Base-by-base conservation (phyloP, 495 filamentous ascomycete genomes). In the Neurospora tetrasperma region DNA sequence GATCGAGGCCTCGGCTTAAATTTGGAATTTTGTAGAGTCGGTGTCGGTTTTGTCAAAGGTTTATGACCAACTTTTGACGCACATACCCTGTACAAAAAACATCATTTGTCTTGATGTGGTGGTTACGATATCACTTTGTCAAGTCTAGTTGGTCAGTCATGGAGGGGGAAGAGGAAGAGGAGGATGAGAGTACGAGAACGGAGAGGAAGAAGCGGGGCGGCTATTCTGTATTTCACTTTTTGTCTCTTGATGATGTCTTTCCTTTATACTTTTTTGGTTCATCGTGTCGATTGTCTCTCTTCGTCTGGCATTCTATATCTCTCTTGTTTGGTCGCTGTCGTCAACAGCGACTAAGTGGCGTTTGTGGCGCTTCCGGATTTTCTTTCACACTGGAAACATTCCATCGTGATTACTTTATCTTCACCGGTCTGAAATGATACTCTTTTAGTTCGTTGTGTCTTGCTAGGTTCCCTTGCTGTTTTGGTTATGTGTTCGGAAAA, bases 321-420 rank as follows among this genome's bases (percentile, higher is more conserved):
- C 43, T 72, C 69, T 70, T 62, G 68, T 72, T 72, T 72, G 46
- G 74, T 73, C 74, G 66, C 71, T 59, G 74, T 76, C 75, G 73
- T 73, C 75, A 72, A 75, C 40, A 73, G 48, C 71, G 75, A 75
- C 74, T 70, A 75, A 75, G 76, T 75, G 78, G 78, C 78, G 78
- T 79, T 79, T 71, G 27, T 38, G 76, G 78, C 76, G 74, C 72
- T 27, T 73, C 68, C 68, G 74, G 74, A 74, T 66, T 35, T 62
- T 10, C 2, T 31, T 27, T 66, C 35, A 78, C 69, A 73, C 71
- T 75, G 75, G 77, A 75, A 35, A 78, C 74, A 79, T 79, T 31
- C 27, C 27, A 79, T 76, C 77, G 76, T 77, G 73, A 72, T 71
- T 75, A 35, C 54, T 66, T 38, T 27, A 66, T 66, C 54, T 66